Base-by-base conservation (phyloP, 768 basidiomycete genomes). In the Rhodosporidiobolus sp. region DNA sequence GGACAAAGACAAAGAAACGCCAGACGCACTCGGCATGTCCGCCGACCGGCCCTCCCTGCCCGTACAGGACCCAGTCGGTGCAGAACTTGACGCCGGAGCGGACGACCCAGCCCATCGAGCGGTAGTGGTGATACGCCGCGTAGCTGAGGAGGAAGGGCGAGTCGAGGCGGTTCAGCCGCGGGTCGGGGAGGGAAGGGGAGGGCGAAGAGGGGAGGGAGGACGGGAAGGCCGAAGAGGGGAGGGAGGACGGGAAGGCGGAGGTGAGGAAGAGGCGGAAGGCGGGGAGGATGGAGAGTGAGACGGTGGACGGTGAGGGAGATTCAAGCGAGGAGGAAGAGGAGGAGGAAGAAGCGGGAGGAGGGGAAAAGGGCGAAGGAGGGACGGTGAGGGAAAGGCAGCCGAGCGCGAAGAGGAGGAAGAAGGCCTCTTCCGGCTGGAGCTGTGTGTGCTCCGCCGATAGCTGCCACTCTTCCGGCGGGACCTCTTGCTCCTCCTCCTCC, bases 51-150 rank as follows among this genome's bases (percentile, higher is more conserved):
- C 96, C 96, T 20, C 91, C 87, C 4, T 65, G 76, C 8, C 77
- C 77, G 81, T 99, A 99, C 35, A 98, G 82, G 17, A 99, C 86
- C 82, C 90, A 94, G 78, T 99, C 96, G 50, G 90, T 90, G 77
- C 94, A 97, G 81, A 99, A 99, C 81, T 99, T 99, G 84, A 96
- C 88, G 1, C 96, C 96, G 38, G 88, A 87, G 81, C 94, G 92
- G 74, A 96, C 88, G 28, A 97, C 91, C 96, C 95, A 99, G 34
- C 96, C 96, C 14, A 98, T 85, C 8, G 94, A 93, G 24, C 95
- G 87, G 79, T 90, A 98, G 81, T 98, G 94, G 80, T 98, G 95
- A 78, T 94, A 96, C 6, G 87, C 87, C 60, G 89, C 87, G 77
- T 97, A 99, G 78, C 91, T 86, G 52, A 98, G 84, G 34, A 99